These are phyloP conservation scores for Leccinum longicurvipes DNA, from an alignment of 768 basidiomycete species.

Conservation along the genomic window DNA sequence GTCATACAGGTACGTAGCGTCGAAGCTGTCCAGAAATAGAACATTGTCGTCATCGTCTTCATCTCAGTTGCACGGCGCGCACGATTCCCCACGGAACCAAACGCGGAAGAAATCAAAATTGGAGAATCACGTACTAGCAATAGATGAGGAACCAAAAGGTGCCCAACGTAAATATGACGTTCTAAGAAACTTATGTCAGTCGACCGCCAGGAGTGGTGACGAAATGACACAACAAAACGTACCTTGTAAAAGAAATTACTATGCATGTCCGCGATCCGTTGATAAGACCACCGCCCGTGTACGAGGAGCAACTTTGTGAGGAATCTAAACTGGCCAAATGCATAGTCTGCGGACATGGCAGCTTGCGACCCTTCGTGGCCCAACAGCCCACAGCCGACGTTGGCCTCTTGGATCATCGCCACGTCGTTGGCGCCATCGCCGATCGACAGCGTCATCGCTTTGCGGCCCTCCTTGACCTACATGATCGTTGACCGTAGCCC, in stretches of 20 bases:
- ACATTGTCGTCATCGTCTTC: too few species aligned
- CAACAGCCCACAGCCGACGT: conserved; percentile 91
- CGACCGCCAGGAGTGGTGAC: neutral
- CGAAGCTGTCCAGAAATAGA: conserved; percentile 55
- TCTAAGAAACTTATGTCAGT: conserved; percentile 39
- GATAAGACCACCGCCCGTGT: conserved; percentile 97
- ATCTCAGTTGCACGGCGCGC: too few species aligned
- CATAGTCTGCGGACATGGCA: conserved; percentile 98
- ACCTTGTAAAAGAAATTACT: conserved; percentile 99
- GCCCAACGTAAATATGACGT: conserved; percentile 89
- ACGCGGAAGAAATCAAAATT: conserved; percentile 8
- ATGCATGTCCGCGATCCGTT: conserved; percentile 94
- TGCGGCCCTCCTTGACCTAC: conserved; percentile 91
- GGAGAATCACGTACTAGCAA: conserved; percentile 57
- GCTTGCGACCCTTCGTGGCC: conserved; percentile 97
- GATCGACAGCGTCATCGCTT: conserved; percentile 95
- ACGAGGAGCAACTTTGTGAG: conserved; percentile 87
- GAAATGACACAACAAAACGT: conserved; percentile 9
- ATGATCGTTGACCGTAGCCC: neutral
- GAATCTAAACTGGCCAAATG: conserved; percentile 96
- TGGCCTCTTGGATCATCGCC: conserved; percentile 99
- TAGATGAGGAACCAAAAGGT: conserved; percentile 94
- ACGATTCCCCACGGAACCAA: too few species aligned
- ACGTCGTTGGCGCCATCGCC: conserved; percentile 98
- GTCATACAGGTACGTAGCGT: conserved; percentile 92